phyloP scores from a whole-genome alignment of 257 asterid genomes.

The Striga asiatica region DNA sequence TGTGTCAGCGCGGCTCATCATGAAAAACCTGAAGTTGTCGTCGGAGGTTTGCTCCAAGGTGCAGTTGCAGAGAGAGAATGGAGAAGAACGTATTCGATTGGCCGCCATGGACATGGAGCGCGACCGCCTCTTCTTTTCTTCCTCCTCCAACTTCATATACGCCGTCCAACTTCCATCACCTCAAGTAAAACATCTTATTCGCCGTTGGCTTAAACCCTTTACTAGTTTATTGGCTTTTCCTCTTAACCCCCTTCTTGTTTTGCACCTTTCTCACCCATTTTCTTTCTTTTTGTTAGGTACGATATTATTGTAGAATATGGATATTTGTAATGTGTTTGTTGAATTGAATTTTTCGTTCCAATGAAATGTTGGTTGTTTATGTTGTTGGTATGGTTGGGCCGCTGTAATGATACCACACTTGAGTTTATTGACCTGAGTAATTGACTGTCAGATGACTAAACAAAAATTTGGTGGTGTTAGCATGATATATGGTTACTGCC shows the following conservation, averaged over 20 bases:
- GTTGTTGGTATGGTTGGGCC: background rate
- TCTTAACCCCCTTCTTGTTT: background rate
- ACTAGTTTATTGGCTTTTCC: too few relatives aligned
- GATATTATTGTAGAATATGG: too few relatives aligned
- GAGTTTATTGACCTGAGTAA: conserved; percentile 4
- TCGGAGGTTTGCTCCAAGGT: conserved; percentile 41
- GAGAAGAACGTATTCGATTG: conserved; percentile 38
- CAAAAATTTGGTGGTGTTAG: background rate
- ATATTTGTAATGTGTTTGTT: too few relatives aligned
- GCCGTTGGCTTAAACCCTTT: background rate
- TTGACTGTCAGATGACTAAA: background rate
- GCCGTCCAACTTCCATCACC: conserved; percentile 40
- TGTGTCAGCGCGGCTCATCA: conserved; percentile 16
- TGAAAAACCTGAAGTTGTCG: conserved; percentile 71
- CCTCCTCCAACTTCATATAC: conserved; percentile 60
- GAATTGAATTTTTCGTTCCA: too few relatives aligned
- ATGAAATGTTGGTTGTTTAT: background rate
- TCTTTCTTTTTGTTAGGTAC: background rate
- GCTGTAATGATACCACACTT: background rate
- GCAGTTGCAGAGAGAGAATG: conserved; percentile 41
- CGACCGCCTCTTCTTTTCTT: conserved; percentile 66
- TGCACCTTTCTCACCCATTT: background rate
- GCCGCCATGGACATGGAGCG: conserved; percentile 72
- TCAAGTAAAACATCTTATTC: conserved; percentile 21
- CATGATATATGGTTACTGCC: background rate